phyloP scores from a whole-genome alignment of 805 yeast species.

The Debaryomyces maramus region DNA sequence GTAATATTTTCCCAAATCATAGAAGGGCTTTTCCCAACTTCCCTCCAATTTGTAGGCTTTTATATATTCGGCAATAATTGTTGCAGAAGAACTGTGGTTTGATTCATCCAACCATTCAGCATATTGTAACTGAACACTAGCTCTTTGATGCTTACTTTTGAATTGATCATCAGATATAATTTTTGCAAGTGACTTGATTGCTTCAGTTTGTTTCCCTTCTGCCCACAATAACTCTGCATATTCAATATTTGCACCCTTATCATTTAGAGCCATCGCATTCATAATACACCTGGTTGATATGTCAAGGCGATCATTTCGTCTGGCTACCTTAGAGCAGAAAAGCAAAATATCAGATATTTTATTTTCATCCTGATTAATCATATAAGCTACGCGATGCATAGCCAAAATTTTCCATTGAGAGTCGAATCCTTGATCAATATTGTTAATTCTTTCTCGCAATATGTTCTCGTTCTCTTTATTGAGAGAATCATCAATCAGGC shows the following conservation, averaged over 20 bases:
- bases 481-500: slow-evolving; percentile 10
- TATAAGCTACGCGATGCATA: slow-evolving; percentile 51
- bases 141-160: slow-evolving; percentile 19
- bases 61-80: slow-evolving; percentile 68
- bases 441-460: slow-evolving; percentile 28
- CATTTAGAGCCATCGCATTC: slow-evolving; percentile 50
- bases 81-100: slow-evolving; percentile 75
- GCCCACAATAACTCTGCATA: slow-evolving; percentile 85
- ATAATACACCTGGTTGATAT: slow-evolving; percentile 69
- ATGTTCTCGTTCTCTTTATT: slow-evolving; percentile 18
- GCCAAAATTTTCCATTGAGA: slow-evolving; percentile 61
- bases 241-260: slow-evolving; percentile 61
- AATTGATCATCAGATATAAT: slow-evolving; percentile 27
- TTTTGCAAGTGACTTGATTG: slow-evolving; percentile 62
- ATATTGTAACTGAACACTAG: slow-evolving; percentile 66
- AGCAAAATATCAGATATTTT: slow-evolving; percentile 53
- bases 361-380: slow-evolving; percentile 26
- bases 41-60: slow-evolving; percentile 55
- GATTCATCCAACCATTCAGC: slow-evolving; percentile 88
- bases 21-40: slow-evolving; percentile 77
- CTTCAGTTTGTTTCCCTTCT: slow-evolving; percentile 84
- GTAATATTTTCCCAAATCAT: slow-evolving; percentile 75
- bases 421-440: slow-evolving; percentile 48
- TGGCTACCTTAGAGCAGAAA: slow-evolving; percentile 59
- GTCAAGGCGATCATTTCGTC: slow-evolving; percentile 68